Conservation (phyloP, 257 asterid species). For the Salvia hispanica region DNA sequence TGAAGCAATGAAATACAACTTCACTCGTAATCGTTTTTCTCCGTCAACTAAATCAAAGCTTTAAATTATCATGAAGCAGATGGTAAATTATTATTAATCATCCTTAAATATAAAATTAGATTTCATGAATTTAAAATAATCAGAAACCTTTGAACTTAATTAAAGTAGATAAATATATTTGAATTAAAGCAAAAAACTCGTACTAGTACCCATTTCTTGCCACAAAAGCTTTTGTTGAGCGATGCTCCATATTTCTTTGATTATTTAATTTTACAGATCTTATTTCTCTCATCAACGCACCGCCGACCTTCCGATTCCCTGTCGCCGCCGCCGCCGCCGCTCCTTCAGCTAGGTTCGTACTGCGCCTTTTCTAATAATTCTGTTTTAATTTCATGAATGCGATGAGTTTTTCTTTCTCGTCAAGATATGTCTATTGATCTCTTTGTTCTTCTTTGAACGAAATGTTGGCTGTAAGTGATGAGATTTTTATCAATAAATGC, state of each 20-base stretch:
- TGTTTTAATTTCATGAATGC: not conserved
- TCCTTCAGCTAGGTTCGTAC: constrained; percentile 23
- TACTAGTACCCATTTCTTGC: constrained; percentile 12
- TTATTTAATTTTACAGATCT: constrained; percentile 11
- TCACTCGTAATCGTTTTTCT: too few relatives aligned
- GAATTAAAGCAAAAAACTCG: not conserved
- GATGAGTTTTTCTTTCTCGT: constrained; percentile 22
- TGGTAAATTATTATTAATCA: too few relatives aligned
- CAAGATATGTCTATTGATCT: constrained; percentile 5
- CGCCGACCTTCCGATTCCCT: constrained; percentile 26
- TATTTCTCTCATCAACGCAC: constrained; percentile 28
- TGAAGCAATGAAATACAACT: too few relatives aligned
- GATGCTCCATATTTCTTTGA: constrained; percentile 4
- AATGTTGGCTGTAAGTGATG: constrained; percentile 1
- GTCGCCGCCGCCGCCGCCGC: constrained; percentile 9
- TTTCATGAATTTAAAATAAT: too few relatives aligned
- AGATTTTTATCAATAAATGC: not conserved
- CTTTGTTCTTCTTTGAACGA: not conserved
- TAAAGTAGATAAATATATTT: too few relatives aligned
- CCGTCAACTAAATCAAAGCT: too few relatives aligned
- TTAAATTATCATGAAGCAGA: too few relatives aligned
- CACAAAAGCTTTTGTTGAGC: constrained; percentile 34
- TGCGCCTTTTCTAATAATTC: not conserved
- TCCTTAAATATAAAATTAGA: too few relatives aligned
- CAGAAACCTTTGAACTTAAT: too few relatives aligned